phyloP scores from a whole-genome alignment of 805 yeast genomes.

The Candida mattraensis region DNA sequence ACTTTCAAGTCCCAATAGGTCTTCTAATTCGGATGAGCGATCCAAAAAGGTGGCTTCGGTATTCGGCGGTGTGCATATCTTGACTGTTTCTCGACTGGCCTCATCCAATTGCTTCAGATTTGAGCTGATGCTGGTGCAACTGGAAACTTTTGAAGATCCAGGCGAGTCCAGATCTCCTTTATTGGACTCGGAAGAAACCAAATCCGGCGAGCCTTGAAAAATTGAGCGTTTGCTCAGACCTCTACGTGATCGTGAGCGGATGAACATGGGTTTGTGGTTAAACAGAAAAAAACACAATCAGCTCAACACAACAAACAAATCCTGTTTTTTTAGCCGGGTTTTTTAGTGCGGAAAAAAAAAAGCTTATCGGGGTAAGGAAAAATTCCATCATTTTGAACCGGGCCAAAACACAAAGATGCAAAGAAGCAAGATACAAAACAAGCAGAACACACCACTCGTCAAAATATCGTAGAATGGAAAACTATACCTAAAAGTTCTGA shows the following conservation, averaged over 20 bases:
- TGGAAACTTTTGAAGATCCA: conserved; percentile 11
- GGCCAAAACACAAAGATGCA: too few relatives aligned
- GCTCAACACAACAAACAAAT: neutral
- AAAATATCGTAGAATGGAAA: too few relatives aligned
- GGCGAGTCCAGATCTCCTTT: conserved; percentile 12
- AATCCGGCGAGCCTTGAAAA: conserved; percentile 4
- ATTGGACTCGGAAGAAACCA: conserved; percentile 6
- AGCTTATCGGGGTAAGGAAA: too few relatives aligned
- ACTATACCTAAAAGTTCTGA: too few relatives aligned
- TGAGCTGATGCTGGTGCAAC: conserved; percentile 16
- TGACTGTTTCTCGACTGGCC: conserved; percentile 13
- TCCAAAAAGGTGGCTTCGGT: neutral
- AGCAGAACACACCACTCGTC: too few relatives aligned
- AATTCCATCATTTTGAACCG: too few relatives aligned
- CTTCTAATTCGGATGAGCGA: conserved; percentile 6
- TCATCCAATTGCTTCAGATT: conserved; percentile 18
- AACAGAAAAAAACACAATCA: conserved; percentile 1
- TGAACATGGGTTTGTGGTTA: conserved; percentile 4
- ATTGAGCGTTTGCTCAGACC: conserved; percentile 3
- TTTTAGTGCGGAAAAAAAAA: too few relatives aligned
- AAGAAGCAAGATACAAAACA: too few relatives aligned
- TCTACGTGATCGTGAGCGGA: conserved; percentile 10
- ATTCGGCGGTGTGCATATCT: conserved; percentile 1
- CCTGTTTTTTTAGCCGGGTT: too few relatives aligned
- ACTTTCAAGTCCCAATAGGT: conserved; percentile 16